Conservation (phyloP, 805 yeast genomes). For the Barnettozyma vustinii region DNA sequence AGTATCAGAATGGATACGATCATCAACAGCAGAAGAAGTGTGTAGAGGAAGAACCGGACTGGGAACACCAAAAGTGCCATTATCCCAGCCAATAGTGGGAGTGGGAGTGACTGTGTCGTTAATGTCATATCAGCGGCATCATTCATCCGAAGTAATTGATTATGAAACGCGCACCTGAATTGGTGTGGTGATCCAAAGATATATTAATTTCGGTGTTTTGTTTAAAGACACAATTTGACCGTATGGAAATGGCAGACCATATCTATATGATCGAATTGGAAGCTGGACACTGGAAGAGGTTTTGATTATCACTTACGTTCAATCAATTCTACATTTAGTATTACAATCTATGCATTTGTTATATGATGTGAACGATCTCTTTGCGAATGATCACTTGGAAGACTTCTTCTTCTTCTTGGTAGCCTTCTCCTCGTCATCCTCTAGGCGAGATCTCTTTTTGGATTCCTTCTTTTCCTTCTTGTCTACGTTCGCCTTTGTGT, state of each 20-base stretch:
- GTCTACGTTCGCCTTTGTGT: conserved; percentile 25
- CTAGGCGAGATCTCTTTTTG: conserved; percentile 4
- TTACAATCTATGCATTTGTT: neutral
- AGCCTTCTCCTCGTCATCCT: neutral
- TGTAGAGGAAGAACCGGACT: neutral
- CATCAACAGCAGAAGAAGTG: neutral
- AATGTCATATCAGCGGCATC: neutral
- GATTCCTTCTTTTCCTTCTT: conserved; percentile 12
- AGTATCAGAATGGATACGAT: neutral
- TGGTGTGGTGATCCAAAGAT: neutral
- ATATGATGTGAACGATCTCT: neutral
- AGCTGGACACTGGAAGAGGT: neutral
- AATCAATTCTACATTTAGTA: neutral
- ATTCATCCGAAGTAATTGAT: neutral
- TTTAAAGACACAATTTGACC: neutral
- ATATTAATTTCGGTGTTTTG: neutral
- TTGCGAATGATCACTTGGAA: neutral
- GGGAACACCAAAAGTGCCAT: neutral
- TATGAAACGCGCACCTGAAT: neutral
- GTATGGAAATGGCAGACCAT: neutral
- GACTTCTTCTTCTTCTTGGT: conserved; percentile 1
- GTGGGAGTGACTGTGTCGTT: neutral
- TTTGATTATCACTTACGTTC: no score
- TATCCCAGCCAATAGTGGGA: neutral
- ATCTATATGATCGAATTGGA: neutral